Evolutionary conservation across 139 green algal genomes (phyloP).

Genomic region (Chlorella sp.): DNA sequence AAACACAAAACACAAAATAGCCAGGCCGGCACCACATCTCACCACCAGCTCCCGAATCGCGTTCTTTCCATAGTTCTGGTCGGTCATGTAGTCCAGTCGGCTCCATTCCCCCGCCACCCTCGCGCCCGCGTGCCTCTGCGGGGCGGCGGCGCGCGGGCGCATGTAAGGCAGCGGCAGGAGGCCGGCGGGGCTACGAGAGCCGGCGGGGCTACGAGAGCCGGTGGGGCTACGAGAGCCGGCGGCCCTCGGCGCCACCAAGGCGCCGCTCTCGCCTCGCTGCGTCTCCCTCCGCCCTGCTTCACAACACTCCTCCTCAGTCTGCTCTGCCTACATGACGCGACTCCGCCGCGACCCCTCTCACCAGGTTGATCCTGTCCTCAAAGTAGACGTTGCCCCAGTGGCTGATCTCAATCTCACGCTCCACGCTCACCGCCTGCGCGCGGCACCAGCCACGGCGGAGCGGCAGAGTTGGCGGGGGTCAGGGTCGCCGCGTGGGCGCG

Average conservation of each 20-base stretch:
- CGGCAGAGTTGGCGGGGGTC: neutral
- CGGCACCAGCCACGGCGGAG: neutral
- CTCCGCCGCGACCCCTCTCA: slow-evolving; percentile 42
- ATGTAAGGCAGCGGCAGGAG: too few species aligned
- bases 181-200: too few species aligned
- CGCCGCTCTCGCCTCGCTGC: too few species aligned
- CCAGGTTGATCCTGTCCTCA: slow-evolving; percentile 85
- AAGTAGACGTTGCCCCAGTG: slow-evolving; percentile 93
- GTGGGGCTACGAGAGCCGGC: too few species aligned
- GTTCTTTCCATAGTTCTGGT: slow-evolving; percentile 4
- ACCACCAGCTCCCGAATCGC: slow-evolving; percentile 30
- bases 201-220: too few species aligned
- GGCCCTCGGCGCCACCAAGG: too few species aligned
- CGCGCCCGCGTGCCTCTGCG: slow-evolving; percentile 26
- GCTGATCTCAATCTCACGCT: slow-evolving; percentile 88
- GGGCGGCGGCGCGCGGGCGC: neutral
- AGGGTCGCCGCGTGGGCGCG: too few species aligned
- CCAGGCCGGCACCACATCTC: neutral
- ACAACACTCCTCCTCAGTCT: neutral
- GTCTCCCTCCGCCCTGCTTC: too few species aligned
- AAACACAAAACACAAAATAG: too few species aligned
- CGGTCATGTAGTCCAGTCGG: slow-evolving; percentile 51
- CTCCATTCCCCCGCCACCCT: slow-evolving; percentile 60
- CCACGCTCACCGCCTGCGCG: slow-evolving; percentile 52
- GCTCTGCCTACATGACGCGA: neutral